Base-by-base conservation (phyloP, 345 rosid genomes). In the Brassica rapa region DNA sequence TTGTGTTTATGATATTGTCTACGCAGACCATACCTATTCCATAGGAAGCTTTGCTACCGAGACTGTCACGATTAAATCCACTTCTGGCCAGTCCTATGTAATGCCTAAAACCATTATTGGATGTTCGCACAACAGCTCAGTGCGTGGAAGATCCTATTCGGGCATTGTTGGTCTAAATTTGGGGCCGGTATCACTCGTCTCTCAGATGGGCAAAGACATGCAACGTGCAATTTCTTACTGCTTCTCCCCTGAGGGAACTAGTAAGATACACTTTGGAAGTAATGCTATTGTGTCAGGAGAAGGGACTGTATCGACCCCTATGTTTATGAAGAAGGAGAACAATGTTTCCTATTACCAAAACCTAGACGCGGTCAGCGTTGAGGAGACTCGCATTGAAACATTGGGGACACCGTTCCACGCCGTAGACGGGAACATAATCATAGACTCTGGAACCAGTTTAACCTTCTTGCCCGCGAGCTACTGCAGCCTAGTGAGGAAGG, bases 161-260 rank as follows among this genome's bases (percentile, higher is more conserved):
- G 79, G 67, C 19, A 6, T 75, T 5, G 43, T 67, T 39, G 79
- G 79, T 29, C 55, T 75, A 55, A 2, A 19, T 19, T 56, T 27
- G 72, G 72, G 29, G 2, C 0, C 19, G n/a, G 6, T 2, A 8
- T 75, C 79, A 0, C 67, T 66, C 5, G 41, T 39, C 29, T 56
- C 66, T 35, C 72, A 75, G 79, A 24, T 75, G 67, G 79, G 66
- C 0, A 56, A 66, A 0, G 4, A 1, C 1, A 9, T 3, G 6
- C 0, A 11, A n/a, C 72, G 73, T 75, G 3, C 16, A 11, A 25
- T 75, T 21, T 75, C 79, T 39, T 75, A 75, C 37, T 75, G 79
- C 4, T 41, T 75, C 3, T n/a, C 71, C 21, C 16, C 60, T 27
- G 27, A 25, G 0, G 79, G 73, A 59, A 75, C 60, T 6, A 75